Evolutionary conservation across 768 basidiomycete species (phyloP).

Genomic region (Mycena galericulata): DNA sequence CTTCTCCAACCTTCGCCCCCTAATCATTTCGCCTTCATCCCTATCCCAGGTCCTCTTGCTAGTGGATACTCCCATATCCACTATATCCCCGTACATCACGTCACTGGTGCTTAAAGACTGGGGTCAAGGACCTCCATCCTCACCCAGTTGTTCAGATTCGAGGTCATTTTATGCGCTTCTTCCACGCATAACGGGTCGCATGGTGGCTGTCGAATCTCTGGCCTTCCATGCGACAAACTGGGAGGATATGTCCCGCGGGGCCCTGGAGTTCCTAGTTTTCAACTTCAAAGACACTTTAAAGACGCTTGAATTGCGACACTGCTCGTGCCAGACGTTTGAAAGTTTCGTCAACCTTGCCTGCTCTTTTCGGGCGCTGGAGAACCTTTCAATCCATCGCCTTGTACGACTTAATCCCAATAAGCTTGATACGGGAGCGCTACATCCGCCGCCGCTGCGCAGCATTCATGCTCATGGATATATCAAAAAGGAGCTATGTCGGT

Average conservation of each 20-base stretch:
- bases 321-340: constrained; percentile 5
- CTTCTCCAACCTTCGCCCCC: constrained; percentile 18
- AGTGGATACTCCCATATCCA: constrained; percentile 21
- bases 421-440: not conserved
- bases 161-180: constrained; percentile 16
- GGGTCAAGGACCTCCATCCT: not conserved
- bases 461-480: constrained; percentile 21
- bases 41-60: constrained; percentile 32
- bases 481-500: constrained; percentile 17
- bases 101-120: constrained; percentile 22
- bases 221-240: constrained; percentile 11
- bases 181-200: constrained; percentile 21
- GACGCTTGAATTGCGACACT: constrained; percentile 23
- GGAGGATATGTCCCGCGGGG: constrained; percentile 21
- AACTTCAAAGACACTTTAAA: constrained; percentile 23
- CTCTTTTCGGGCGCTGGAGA: constrained; percentile 16
- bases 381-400: constrained; percentile 20
- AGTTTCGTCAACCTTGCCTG: constrained; percentile 14
- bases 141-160: not conserved
- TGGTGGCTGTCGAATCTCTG: constrained; percentile 19
- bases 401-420: not conserved
- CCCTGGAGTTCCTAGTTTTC: constrained; percentile 21
- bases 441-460: constrained; percentile 8
- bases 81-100: constrained; percentile 19
- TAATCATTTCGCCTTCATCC: constrained; percentile 18